Evolutionary conservation across 2,329 filamentous ascomycete species (phyloP).

Genomic region (Hymenoscyphus fraxineus): DNA sequence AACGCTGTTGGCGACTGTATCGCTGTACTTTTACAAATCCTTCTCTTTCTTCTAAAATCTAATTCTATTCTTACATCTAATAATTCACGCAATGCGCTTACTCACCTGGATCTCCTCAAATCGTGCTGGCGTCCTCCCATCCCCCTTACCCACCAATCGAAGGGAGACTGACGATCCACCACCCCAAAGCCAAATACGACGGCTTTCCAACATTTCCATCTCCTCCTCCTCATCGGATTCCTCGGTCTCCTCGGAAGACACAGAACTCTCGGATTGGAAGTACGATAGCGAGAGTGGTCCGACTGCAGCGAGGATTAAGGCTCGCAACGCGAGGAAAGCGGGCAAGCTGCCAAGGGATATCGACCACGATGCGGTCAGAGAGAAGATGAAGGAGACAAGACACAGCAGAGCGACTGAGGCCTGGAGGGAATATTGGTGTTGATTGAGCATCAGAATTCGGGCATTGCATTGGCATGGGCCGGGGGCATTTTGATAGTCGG

Average conservation of each 20-base stretch:
- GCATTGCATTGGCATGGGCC: not conserved
- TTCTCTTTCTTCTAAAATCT: not conserved
- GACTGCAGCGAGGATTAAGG: not conserved
- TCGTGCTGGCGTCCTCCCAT: not conserved
- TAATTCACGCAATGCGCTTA: constrained; percentile 22
- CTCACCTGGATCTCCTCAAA: constrained; percentile 13
- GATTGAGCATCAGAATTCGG: constrained; percentile 11
- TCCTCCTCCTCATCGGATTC: constrained; percentile 8
- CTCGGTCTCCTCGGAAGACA: constrained; percentile 13
- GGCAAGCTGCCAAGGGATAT: not conserved
- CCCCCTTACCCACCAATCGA: too few relatives aligned
- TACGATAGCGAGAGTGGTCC: constrained; percentile 1
- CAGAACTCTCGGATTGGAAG: constrained; percentile 18
- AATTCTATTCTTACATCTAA: not conserved
- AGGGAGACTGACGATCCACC: not conserved
- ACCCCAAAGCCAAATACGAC: not conserved
- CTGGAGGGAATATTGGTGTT: constrained; percentile 24
- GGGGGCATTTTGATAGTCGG: not conserved
- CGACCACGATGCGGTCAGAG: constrained; percentile 18
- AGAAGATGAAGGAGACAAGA: constrained; percentile 17
- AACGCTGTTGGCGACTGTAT: too few relatives aligned
- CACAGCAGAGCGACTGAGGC: constrained; percentile 15
- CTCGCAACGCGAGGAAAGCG: not conserved
- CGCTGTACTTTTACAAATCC: not conserved
- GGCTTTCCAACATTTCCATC: not conserved